Evolutionary conservation across 2,329 filamentous ascomycete species (phyloP), one percentile per base, ranked within the genome.

Genomic region (Elsinoe fawcettii): DNA sequence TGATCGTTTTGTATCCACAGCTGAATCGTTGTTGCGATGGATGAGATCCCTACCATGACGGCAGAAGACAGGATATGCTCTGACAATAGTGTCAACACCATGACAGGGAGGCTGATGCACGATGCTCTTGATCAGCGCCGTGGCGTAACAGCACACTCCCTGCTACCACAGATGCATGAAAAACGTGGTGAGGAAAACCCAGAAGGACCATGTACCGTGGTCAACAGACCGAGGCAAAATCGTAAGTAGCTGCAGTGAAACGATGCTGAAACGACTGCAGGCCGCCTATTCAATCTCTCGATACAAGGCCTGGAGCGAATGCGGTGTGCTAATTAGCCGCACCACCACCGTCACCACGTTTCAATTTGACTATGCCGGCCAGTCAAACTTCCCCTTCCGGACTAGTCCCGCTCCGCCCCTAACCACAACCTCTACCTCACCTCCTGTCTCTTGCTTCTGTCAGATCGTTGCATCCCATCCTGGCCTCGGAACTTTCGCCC

Each of bases 1-100:
- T 39, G 49, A 53, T 53, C 49, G 49, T 53, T 53, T 25, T 32
- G 46, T 51, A 46, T 46, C 41, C 41, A 46, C 41, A 46, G 41
- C 41, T 46, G 41, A 46, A 46, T 46, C 41, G 41, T 12, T 25
- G 25, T 46, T 46, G 41, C 9, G 41, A 46, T 46, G 41, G 41
- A n/a, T 4, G 23, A 22, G 8, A 46, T 25, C 20, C 41, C 41
- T 22, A 11, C 41, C 22, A 46, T 25, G 23, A 25, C 41, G 41
- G 41, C 41, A 46, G 41, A 46, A 8, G 11, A 46, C 4, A 46
- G 22, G 41, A 18, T 12, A 14, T n/a, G n/a, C 41, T 46, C 41
- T 46, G 41, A 46, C 20, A 25, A 20, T 20, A 25, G 16, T 20
- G 20, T n/a, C 49, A 25, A 18, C 6, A 23, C 22, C 32, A 37